phyloP scores from a whole-genome alignment of 2,329 filamentous ascomycete genomes.

The Exophiala oligosperma region DNA sequence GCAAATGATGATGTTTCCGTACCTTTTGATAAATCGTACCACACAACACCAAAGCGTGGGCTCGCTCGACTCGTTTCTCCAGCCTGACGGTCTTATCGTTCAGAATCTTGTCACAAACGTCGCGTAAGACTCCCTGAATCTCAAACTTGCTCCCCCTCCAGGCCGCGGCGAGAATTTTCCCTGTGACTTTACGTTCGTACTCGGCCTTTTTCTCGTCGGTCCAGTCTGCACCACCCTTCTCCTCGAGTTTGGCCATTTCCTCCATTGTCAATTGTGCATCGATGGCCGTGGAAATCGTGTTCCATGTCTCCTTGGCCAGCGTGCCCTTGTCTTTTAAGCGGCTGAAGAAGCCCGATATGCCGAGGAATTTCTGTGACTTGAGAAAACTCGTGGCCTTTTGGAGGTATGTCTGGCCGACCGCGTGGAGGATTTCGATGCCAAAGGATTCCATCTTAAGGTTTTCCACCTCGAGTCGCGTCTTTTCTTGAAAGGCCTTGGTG shows the following conservation, averaged over 20 bases:
- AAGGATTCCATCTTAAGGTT: conserved; percentile 99
- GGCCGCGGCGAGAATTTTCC: conserved; percentile 95
- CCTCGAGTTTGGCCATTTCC: conserved; percentile 95
- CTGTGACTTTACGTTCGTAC: conserved; percentile 92
- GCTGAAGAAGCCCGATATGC: conserved; percentile 92
- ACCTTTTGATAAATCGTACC: conserved; percentile 90
- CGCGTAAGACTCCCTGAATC: conserved; percentile 91
- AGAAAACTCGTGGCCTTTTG: conserved; percentile 84
- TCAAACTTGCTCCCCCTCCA: conserved; percentile 97
- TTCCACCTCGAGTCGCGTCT: conserved; percentile 92
- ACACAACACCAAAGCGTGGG: conserved; percentile 82
- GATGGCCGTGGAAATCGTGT: conserved; percentile 92
- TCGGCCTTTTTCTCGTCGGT: conserved; percentile 96
- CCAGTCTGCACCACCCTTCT: conserved; percentile 94
- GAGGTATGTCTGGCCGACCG: conserved; percentile 87
- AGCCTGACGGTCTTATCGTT: conserved; percentile 76
- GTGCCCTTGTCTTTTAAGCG: conserved; percentile 95
- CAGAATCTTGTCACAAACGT: conserved; percentile 88
- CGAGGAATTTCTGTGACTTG: conserved; percentile 95
- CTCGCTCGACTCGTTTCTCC: conserved; percentile 84
- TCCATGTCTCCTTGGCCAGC: conserved; percentile 97
- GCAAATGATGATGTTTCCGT: conserved; percentile 32
- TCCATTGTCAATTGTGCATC: conserved; percentile 98
- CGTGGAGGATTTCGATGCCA: conserved; percentile 91
- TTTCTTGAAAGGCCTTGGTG: conserved; percentile 86